Evolutionary conservation across 306 rosid genomes (phyloP).

Genomic region (Lupinus albus): DNA sequence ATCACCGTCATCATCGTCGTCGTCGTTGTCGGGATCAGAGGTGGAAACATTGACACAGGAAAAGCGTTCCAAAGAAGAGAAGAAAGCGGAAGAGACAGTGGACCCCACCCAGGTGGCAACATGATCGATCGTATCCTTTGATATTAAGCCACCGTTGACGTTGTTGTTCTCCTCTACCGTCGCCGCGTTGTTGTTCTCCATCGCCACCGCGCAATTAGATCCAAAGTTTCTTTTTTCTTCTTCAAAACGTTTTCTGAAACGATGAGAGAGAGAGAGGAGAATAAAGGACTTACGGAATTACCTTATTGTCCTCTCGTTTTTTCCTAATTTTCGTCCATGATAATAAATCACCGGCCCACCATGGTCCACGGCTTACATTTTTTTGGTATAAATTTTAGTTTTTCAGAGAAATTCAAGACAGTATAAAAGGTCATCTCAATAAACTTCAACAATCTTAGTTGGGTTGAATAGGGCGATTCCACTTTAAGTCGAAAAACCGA

Average conservation of each 20-base stretch:
- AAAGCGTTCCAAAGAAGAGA: slow-evolving; percentile 78
- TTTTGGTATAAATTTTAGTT: no score
- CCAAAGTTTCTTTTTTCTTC: background rate
- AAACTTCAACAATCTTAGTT: no score
- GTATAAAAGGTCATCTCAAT: no score
- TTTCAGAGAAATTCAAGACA: no score
- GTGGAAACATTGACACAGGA: slow-evolving; percentile 82
- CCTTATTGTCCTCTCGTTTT: no score
- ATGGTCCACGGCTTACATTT: background rate
- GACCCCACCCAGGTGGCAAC: slow-evolving; percentile 67
- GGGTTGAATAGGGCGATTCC: no score
- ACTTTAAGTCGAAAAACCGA: no score
- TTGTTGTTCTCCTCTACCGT: slow-evolving; percentile 42
- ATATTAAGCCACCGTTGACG: slow-evolving; percentile 40
- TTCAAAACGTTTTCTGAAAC: background rate
- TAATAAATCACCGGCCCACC: no score
- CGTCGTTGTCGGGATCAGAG: slow-evolving; percentile 60
- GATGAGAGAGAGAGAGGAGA: no score
- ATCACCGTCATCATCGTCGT: slow-evolving; percentile 35
- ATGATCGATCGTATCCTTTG: slow-evolving; percentile 67
- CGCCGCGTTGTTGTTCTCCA: no score
- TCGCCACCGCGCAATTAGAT: slow-evolving; percentile 36
- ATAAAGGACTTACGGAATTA: no score
- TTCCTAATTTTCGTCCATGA: no score
- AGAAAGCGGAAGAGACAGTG: slow-evolving; percentile 78